Conservation (phyloP, 2,329 filamentous ascomycete genomes). For the Aspergillus novofumigatus region DNA sequence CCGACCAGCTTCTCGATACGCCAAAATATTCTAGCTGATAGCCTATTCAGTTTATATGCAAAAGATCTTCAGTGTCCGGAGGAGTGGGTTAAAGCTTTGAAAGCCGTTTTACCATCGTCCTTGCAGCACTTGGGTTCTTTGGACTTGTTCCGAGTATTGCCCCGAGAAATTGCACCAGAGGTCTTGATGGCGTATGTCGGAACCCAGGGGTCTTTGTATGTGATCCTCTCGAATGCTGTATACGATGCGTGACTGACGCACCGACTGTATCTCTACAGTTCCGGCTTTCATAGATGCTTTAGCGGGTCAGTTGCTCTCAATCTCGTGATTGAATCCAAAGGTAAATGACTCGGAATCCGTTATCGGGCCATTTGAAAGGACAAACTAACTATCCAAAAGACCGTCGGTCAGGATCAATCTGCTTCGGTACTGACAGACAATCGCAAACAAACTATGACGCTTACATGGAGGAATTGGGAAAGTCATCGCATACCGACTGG, state of each 20-base stretch:
- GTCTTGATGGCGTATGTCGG: conserved; percentile 38
- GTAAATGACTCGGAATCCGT: conserved; percentile 9
- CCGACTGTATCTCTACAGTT: conserved; percentile 15
- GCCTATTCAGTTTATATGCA: conserved; percentile 31
- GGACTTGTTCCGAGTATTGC: conserved; percentile 33
- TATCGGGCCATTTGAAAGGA: not conserved
- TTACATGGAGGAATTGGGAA: conserved; percentile 31
- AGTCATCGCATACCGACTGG: conserved; percentile 35
- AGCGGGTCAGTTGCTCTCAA: conserved; percentile 35
- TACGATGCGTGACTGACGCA: not conserved
- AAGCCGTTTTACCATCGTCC: conserved; percentile 26
- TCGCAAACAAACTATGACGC: conserved; percentile 31
- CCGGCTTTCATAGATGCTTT: conserved; percentile 36
- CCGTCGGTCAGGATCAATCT: conserved; percentile 22
- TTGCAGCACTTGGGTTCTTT: conserved; percentile 30
- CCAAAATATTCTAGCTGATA: conserved; percentile 7
- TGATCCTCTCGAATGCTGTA: not conserved
- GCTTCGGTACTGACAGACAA: conserved; percentile 33
- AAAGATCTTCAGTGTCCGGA: conserved; percentile 31
- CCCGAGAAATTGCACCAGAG: conserved; percentile 30
- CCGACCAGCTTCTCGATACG: not conserved
- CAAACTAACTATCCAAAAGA: conserved; percentile 11
- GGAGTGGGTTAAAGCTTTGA: conserved; percentile 28
- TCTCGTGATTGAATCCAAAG: conserved; percentile 29
- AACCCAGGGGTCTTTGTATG: conserved; percentile 28